Base-by-base conservation (phyloP, 108 stramenopile species). In the Chaetoceros muelleri region DNA sequence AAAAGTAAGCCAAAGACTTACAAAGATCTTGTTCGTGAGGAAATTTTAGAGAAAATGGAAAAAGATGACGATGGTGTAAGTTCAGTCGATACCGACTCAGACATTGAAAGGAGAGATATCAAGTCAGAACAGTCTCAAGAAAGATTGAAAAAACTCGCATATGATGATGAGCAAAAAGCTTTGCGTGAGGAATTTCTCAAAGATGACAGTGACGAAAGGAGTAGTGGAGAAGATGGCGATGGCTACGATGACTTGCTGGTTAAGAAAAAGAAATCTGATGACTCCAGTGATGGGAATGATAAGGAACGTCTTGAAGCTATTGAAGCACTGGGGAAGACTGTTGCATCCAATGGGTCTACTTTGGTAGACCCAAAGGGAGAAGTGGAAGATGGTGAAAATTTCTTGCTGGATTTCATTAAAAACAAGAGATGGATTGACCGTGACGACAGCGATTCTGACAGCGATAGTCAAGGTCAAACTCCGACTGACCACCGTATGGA, bases 11-110 rank as follows among this genome's bases (percentile, higher is more conserved):
- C 66, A 20, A 81, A 74, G 73, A 67, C 61, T 3, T 96, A 87
- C 84, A 96, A 95, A 65, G 99, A 99, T 69, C 83, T 99, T 28
- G 64, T 96, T 3, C 76, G 99, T 22, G 87, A 95, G 54, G 95
- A 98, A 70, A 84, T 98, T 31, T 64, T 99, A 27, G 85, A 94
- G 46, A 75, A 95, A 56, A 90, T 94, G 73, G 56, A 59, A 31
- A 54, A 53, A 3, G 47, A 24, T 28, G 52, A 53, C 23, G 62
- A 63, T 24, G 30, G 29, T 17, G 53, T 30, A 23, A 5, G 34
- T 40, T 21, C 7, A 44, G 25, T 17, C 46, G 48, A 25, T 53
- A 18, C 10, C 25, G n/a, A 20, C 24, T 52, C 61, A 24, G n/a
- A 48, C 2, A 23, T 46, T 21, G 67, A 40, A 10, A 40, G 34